Conservation (phyloP, 1,284 basidiomycete species). For the Cutaneotrichosporon arboriforme region DNA sequence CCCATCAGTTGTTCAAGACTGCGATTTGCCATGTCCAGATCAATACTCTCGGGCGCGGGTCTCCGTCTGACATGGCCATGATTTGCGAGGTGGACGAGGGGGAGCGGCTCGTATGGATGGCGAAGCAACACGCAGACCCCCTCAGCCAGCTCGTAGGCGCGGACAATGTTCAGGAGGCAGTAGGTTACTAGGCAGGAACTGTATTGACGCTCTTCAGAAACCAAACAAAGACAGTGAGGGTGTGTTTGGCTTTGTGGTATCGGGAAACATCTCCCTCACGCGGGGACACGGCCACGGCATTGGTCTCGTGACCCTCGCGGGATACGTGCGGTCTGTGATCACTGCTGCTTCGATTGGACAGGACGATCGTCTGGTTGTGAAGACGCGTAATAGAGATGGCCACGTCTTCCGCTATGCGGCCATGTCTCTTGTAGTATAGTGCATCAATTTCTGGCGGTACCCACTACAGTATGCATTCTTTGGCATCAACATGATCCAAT, state of each 20-base stretch:
- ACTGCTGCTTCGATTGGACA: slow-evolving; percentile 50
- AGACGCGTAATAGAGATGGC: slow-evolving; percentile 51
- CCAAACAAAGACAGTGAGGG: slow-evolving; percentile 52
- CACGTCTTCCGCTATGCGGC: slow-evolving; percentile 37
- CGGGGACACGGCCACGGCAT: slow-evolving; percentile 68
- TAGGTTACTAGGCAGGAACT: neutral
- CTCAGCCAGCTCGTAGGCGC: neutral
- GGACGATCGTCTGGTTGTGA: slow-evolving; percentile 39
- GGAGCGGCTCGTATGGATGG: slow-evolving; percentile 52
- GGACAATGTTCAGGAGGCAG: neutral
- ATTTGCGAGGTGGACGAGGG: slow-evolving; percentile 60
- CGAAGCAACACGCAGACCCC: slow-evolving; percentile 37
- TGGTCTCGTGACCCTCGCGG: slow-evolving; percentile 60
- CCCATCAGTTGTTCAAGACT: slow-evolving; percentile 53
- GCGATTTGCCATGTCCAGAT: slow-evolving; percentile 64
- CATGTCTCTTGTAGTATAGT: too few relatives aligned
- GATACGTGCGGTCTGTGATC: slow-evolving; percentile 51
- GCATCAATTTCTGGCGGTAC: too few relatives aligned
- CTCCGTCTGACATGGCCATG: slow-evolving; percentile 64
- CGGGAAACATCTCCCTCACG: slow-evolving; percentile 70
- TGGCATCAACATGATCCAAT: too few relatives aligned
- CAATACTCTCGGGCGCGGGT: slow-evolving; percentile 60
- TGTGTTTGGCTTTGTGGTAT: slow-evolving; percentile 69
- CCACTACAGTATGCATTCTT: too few relatives aligned
- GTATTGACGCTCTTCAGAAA: slow-evolving; percentile 18